Base-by-base conservation (phyloP, 1,284 basidiomycete genomes). In the Albatrellus sp. region DNA sequence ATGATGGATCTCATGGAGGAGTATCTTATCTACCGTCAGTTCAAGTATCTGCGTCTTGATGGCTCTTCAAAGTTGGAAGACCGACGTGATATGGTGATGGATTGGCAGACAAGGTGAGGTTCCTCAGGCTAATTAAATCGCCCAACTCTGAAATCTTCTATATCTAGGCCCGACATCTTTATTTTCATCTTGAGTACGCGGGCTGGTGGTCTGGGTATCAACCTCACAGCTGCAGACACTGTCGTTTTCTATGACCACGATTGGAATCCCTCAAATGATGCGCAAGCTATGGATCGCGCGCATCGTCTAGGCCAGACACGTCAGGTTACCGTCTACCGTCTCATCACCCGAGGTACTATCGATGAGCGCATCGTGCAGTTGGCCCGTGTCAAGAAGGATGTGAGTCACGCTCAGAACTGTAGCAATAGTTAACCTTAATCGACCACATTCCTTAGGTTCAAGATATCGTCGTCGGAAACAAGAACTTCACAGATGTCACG, bases 1-100 rank as follows among this genome's bases (percentile, higher is more conserved):
- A 98, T 98, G 96, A 98, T 98, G 80, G 94, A 98, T 60, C 70
- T 99, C 48, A 94, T 98, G 80, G 96, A 98, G 62, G 96, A 99
- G 61, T 99, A 98, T 62, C 72, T 99, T 46, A 92, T 97, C 54
- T 97, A 90, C 67, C 80, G 94, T 6, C 94, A 98, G 63, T 94
- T 96, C 75, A 97, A 97, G 66, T 98, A 99, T 60, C 68, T 98
- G 28, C 80, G 96, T 34, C 69, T 99, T 38, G 96, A 99, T 64
- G 96, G 96, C 40, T 87, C 86, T 1, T 94, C 91, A 20, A 92
- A 96, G 57, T 77, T 98, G 46, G 92, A 94, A 54, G 96, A 98
- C 59, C 75, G 96, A 56, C 77, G 96, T 50, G 96, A 98, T 64
- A 98, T 98, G 94, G 96, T 99, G 33, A 93, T 92, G 55, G 91